Conservation (phyloP, 1,139 yeast genomes). For the Geotrichum australiense region DNA sequence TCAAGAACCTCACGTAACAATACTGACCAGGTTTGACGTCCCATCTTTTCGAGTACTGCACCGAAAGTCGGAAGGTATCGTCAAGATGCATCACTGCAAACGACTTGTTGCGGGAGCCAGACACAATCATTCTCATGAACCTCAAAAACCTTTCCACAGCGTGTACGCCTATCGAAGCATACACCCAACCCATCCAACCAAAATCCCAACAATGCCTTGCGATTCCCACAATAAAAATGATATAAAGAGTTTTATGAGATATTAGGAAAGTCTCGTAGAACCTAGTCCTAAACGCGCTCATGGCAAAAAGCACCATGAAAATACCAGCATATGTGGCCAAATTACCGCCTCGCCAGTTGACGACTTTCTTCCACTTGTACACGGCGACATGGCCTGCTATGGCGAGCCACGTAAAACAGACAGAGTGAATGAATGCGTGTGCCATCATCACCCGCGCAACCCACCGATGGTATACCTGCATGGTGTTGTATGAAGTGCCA, state of each 20-base stretch:
- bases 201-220: constrained; percentile 50
- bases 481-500: constrained; percentile 59
- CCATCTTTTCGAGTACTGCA: constrained; percentile 34
- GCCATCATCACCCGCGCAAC: constrained; percentile 47
- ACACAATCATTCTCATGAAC: constrained; percentile 38
- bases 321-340: constrained; percentile 52
- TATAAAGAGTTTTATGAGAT: constrained; percentile 53
- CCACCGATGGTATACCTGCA: constrained; percentile 62
- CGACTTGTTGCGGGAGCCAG: constrained; percentile 40
- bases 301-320: constrained; percentile 40
- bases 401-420: constrained; percentile 25
- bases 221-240: constrained; percentile 48
- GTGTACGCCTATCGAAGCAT: constrained; percentile 57
- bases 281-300: constrained; percentile 48
- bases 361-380: constrained; percentile 31
- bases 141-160: constrained; percentile 50
- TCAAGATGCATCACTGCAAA: constrained; percentile 29
- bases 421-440: constrained; percentile 38
- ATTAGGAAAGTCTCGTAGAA: constrained; percentile 59
- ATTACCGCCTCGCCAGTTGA: constrained; percentile 40
- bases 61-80: constrained; percentile 26
- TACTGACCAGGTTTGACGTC: constrained; percentile 50
- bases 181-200: constrained; percentile 43
- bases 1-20: constrained; percentile 50
- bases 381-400: constrained; percentile 9